phyloP scores from a whole-genome alignment of 441 rosid species.

The Gossypium trilobum region DNA sequence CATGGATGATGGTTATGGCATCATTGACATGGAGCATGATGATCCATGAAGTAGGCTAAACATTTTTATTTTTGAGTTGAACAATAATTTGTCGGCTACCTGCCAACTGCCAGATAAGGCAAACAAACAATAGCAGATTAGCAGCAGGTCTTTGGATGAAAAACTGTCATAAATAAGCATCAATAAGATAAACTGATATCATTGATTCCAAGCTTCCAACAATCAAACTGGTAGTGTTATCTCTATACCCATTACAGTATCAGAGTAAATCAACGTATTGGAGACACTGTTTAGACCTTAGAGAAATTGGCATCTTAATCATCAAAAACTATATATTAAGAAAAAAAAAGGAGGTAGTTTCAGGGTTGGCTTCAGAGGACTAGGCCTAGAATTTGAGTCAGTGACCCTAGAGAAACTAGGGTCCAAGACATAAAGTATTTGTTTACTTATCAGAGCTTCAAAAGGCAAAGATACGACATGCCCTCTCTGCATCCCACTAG shows the following conservation, averaged over 20 bases:
- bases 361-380: too few relatives aligned
- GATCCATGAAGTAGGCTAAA: neutral
- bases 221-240: too few relatives aligned
- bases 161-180: neutral
- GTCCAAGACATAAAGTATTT: too few relatives aligned
- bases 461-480: neutral
- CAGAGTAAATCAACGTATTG: too few relatives aligned
- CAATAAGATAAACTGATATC: neutral
- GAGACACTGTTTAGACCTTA: too few relatives aligned
- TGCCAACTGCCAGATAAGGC: constrained; percentile 1
- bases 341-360: too few relatives aligned
- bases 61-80: neutral
- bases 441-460: too few relatives aligned
- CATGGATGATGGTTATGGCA: constrained; percentile 8
- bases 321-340: too few relatives aligned
- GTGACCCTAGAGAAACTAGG: too few relatives aligned
- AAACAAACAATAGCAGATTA: neutral
- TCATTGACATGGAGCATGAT: neutral
- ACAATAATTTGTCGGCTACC: neutral
- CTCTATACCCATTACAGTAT: too few relatives aligned
- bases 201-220: neutral
- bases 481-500: neutral
- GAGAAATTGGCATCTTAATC: too few relatives aligned
- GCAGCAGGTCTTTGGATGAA: neutral
- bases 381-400: neutral